Conservation (phyloP, 2,329 filamentous ascomycete genomes). For the Colletotrichum falcatum region DNA sequence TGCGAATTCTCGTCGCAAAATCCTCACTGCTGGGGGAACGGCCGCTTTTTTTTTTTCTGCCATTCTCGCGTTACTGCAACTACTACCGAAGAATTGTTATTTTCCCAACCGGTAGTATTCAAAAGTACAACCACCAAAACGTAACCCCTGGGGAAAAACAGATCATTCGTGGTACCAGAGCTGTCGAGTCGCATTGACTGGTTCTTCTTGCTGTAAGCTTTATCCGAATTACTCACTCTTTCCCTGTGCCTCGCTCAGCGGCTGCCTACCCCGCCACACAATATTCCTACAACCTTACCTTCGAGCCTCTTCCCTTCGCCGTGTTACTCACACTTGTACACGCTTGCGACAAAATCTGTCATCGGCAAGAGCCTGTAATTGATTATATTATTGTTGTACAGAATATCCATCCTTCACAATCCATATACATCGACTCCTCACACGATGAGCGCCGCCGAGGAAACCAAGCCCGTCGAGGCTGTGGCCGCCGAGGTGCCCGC, state of each 20-base stretch:
- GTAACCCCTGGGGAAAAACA: background rate
- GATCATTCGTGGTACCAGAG: background rate
- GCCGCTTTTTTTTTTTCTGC: slow-evolving; percentile 15
- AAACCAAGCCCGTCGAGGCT: slow-evolving; percentile 56
- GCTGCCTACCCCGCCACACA: slow-evolving; percentile 38
- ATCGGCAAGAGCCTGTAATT: background rate
- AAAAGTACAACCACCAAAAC: slow-evolving; percentile 8
- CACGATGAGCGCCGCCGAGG: slow-evolving; percentile 56
- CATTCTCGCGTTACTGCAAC: slow-evolving; percentile 13
- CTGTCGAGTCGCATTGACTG: slow-evolving; percentile 19
- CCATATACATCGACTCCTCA: background rate
- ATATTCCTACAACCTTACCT: slow-evolving; percentile 13
- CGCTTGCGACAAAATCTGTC: background rate
- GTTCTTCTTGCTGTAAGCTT: slow-evolving; percentile 13
- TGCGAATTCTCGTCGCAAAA: slow-evolving; percentile 42
- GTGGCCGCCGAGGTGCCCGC: slow-evolving; percentile 44
- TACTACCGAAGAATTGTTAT: slow-evolving; percentile 15
- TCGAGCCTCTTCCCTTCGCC: background rate
- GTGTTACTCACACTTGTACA: slow-evolving; percentile 11
- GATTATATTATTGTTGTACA: background rate
- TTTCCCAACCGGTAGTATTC: background rate
- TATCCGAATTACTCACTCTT: slow-evolving; percentile 33
- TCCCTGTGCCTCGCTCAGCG: slow-evolving; percentile 21
- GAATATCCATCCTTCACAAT: background rate
- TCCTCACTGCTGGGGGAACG: slow-evolving; percentile 35